Percentiles rank a stretch among this genome's conserved stretches.
Conservation (phyloP, 495 filamentous ascomycete genomes). For the Penicillium herquei region DNA sequence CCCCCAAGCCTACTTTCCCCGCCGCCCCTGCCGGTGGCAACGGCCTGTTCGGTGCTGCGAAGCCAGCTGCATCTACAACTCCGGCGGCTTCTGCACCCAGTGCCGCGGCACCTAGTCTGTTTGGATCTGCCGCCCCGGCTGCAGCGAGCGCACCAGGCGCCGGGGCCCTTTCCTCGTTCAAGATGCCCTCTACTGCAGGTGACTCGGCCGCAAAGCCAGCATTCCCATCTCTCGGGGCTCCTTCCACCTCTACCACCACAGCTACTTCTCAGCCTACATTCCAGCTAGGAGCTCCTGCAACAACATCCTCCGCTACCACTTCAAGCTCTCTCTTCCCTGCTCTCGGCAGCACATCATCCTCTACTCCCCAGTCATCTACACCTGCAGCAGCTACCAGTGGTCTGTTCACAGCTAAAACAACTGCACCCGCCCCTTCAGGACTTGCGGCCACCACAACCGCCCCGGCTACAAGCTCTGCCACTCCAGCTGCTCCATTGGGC, state of each 20-base stretch:
- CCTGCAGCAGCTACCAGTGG: constrained; percentile 36
- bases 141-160: constrained; percentile 20
- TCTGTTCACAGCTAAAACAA: constrained; percentile 40
- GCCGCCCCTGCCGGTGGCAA: constrained; percentile 25
- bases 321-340: constrained; percentile 41
- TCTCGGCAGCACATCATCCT: constrained; percentile 34
- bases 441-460: constrained; percentile 17
- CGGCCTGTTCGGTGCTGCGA: constrained; percentile 43
- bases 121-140: constrained; percentile 39
- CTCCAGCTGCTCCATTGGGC: constrained; percentile 9
- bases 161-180: constrained; percentile 35
- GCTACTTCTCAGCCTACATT: constrained; percentile 23
- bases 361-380: constrained; percentile 37
- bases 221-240: constrained; percentile 27
- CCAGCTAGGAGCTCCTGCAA: constrained; percentile 24
- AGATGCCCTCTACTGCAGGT: constrained; percentile 26
- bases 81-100: constrained; percentile 29
- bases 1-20: constrained; percentile 33
- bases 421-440: constrained; percentile 23
- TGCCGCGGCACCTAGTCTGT: constrained; percentile 22
- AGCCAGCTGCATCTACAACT: constrained; percentile 41
- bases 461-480: constrained; percentile 3
- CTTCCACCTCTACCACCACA: constrained; percentile 20
- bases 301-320: constrained; percentile 33
- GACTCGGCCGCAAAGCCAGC: constrained; percentile 30